Conservation (phyloP, 2,329 filamentous ascomycete species). For the Xylariaceae sp. region DNA sequence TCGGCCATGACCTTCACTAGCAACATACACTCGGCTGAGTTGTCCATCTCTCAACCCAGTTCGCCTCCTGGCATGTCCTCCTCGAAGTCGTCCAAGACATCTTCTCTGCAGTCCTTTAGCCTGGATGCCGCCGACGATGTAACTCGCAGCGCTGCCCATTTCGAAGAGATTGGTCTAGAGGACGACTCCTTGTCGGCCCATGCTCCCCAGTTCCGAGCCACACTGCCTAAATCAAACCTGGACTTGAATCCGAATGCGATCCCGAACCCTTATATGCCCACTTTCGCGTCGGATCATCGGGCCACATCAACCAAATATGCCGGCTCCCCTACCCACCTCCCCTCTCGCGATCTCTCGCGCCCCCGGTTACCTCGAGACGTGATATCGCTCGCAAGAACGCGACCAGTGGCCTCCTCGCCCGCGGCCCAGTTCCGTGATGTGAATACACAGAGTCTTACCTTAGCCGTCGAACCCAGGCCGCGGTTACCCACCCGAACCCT, state of each 20-base stretch:
- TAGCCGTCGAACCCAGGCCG: constrained; percentile 31
- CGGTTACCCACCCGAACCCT: constrained; percentile 33
- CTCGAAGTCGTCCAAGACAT: constrained; percentile 88
- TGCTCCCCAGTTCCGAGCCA: constrained; percentile 34
- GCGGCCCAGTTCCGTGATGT: constrained; percentile 45
- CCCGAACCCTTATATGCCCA: constrained; percentile 48
- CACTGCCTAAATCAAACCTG: constrained; percentile 35
- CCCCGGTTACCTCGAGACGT: constrained; percentile 35
- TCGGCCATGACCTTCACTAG: constrained; percentile 40
- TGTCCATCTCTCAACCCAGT: constrained; percentile 48
- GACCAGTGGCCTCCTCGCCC: constrained; percentile 44
- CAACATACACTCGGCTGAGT: constrained; percentile 35
- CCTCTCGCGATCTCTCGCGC: constrained; percentile 31
- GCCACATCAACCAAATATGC: constrained; percentile 32
- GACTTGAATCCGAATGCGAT: constrained; percentile 30
- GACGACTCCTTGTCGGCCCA: constrained; percentile 52
- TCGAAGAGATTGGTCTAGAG: constrained; percentile 89
- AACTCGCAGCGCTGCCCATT: constrained; percentile 71
- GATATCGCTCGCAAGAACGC: constrained; percentile 31
- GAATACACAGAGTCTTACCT: constrained; percentile 39
- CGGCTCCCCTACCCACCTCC: constrained; percentile 26
- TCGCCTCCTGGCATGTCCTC: constrained; percentile 74
- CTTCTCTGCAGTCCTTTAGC: constrained; percentile 76
- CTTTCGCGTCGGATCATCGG: constrained; percentile 42
- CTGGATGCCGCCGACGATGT: constrained; percentile 67